Conservation (phyloP, 352 stramenopile genomes). For the Globisporangium spinosum region DNA sequence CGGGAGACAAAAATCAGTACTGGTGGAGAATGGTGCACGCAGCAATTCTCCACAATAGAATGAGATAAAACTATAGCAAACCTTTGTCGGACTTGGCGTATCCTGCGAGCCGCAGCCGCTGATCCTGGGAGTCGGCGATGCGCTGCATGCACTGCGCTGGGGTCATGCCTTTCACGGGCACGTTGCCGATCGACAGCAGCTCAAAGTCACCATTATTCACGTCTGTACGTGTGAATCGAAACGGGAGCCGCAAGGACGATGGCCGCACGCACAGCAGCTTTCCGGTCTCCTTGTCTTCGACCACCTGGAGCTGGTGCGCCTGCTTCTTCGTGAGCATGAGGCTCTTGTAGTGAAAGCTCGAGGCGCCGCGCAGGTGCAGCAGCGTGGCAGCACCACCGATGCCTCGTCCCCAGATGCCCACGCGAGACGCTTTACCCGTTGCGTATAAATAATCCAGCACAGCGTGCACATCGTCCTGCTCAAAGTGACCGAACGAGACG, state of each 20-base stretch:
- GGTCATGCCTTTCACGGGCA: constrained; percentile 38
- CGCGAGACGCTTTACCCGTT: constrained; percentile 40
- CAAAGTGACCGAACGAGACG: constrained; percentile 68
- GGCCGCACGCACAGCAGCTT: constrained; percentile 52
- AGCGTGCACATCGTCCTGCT: constrained; percentile 55
- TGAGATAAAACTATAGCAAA: constrained; percentile 8
- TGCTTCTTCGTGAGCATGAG: constrained; percentile 36
- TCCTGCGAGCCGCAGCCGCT: constrained; percentile 25
- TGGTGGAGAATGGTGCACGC: not conserved
- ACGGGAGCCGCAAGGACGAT: constrained; percentile 32
- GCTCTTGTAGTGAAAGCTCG: constrained; percentile 47
- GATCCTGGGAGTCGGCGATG: constrained; percentile 25
- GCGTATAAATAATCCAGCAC: constrained; percentile 69
- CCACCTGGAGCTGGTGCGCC: constrained; percentile 38
- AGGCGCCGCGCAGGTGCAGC: constrained; percentile 42
- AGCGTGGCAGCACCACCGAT: constrained; percentile 55
- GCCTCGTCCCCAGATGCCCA: constrained; percentile 66
- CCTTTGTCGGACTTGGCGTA: constrained; percentile 18
- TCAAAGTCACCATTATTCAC: constrained; percentile 64
- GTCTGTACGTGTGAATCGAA: constrained; percentile 55
- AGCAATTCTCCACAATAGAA: not conserved
- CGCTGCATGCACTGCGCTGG: constrained; percentile 33
- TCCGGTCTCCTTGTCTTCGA: constrained; percentile 34
- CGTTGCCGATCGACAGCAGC: constrained; percentile 53
- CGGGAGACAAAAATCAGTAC: not conserved